A percentile compares a stretch with the other conserved stretches of the same genome.
phyloP scores from a whole-genome alignment of 2,329 filamentous ascomycete genomes.

The Claviceps monticola region DNA sequence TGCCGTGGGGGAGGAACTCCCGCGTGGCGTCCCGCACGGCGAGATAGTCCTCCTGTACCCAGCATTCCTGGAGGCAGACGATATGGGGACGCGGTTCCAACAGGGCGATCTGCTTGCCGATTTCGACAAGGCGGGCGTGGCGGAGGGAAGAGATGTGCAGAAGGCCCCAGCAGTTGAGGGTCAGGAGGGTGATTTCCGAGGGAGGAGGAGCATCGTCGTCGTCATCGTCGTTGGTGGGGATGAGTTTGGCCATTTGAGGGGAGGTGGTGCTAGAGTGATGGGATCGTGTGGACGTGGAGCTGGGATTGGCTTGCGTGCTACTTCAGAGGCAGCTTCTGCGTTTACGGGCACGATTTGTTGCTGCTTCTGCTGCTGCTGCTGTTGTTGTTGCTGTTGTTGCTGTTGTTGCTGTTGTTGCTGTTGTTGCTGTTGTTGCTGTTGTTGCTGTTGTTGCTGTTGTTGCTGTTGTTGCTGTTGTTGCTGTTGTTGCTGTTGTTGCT shows the following conservation, averaged over 20 bases:
- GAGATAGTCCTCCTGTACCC: conserved; percentile 73
- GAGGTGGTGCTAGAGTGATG: too few species aligned
- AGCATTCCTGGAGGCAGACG: conserved; percentile 91
- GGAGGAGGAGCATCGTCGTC: conserved; percentile 28
- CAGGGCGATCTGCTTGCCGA: conserved; percentile 63
- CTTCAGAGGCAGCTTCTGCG: too few species aligned
- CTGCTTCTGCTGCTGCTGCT: too few species aligned
- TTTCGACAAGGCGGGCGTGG: conserved; percentile 64
- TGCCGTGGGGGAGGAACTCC: conserved; percentile 70
- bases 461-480: too few species aligned
- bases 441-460: too few species aligned
- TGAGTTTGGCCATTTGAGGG: not conserved
- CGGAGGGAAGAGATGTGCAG: conserved; percentile 73
- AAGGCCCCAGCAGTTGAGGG: conserved; percentile 94
- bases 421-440: too few species aligned
- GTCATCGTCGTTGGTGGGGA: conserved; percentile 2
- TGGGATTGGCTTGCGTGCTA: too few species aligned
- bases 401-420: too few species aligned
- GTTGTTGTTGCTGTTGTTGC: too few species aligned
- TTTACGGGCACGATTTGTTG: too few species aligned
- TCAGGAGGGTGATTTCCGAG: conserved; percentile 61
- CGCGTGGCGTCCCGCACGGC: conserved; percentile 61
- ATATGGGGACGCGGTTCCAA: conserved; percentile 61
- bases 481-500: too few species aligned
- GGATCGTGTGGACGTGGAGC: too few species aligned